Evolutionary conservation across 129 eudicot genomes (phyloP), one percentile per base, ranked within the genome.

Genomic region (sunflower (Helianthus annuus)): DNA sequence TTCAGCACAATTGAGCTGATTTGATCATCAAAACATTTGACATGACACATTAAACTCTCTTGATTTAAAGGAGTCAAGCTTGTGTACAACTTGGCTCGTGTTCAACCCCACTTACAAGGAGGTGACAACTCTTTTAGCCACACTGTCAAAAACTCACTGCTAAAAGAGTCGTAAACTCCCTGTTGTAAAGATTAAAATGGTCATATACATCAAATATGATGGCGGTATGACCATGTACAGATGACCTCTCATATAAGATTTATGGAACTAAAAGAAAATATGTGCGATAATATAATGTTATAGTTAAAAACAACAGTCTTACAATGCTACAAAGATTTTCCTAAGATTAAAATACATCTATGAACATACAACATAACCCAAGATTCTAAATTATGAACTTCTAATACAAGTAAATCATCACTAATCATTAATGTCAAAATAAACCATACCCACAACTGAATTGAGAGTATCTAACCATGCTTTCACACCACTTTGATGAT

Each of bases 381-480:
- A 34, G 46, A 61, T 61, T 14, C 22, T 61, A 59, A 59, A 11
- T 29, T 12, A 59, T 59, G 64, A 59, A 29, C 64, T 29, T 5
- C 45, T 34, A 14, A 61, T 61, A 32, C 40, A 27, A n/a, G 48
- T 61, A 34, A 62, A 61, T n/a, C 22, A 36, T 61, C 67, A 38
- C 27, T 52, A 17, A 53, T 69, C 57, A 54, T 2, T 69, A 76
- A 48, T 62, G 52, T 75, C 83, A 68, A 67, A 66, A 77, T 76
- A 70, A 74, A 34, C 81, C 61, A 76, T 48, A 46, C 62, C 76
- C 72, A 81, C 76, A 19, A 83, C 80, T 4, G 91, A 89, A 78
- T 77, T 58, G 42, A 89, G 85, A 14, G 86, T 80, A 29, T 72
- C 67, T 38, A 63, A 60, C 96, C 95, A 92, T 19, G 83, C 90